A percentile compares a stretch with the other conserved stretches of the same genome.
Conservation (phyloP, 73 alveolate species). For the Paramecium octaurelia region DNA sequence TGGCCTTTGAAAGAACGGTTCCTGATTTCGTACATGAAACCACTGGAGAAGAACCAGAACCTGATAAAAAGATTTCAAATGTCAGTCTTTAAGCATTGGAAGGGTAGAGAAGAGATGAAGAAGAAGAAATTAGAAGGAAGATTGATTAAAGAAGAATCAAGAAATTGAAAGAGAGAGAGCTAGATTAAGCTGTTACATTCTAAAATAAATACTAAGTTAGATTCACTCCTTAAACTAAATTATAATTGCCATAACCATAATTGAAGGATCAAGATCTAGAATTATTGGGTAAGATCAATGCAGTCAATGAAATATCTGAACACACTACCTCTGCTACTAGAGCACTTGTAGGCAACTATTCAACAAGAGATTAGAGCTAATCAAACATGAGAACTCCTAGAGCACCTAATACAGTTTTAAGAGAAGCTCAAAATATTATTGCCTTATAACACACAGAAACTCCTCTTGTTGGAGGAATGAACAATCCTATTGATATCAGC, state of each 20-base stretch:
- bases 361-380: conserved; percentile 56
- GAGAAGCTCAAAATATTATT: conserved; percentile 79
- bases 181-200: conserved; percentile 88
- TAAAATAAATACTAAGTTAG: conserved; percentile 71
- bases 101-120: conserved; percentile 91
- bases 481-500: conserved; percentile 12
- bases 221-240: conserved; percentile 56
- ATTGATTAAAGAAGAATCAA: conserved; percentile 91
- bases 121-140: conserved; percentile 88
- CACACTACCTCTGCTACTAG: conserved; percentile 69
- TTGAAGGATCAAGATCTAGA: conserved; percentile 81
- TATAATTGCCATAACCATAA: conserved; percentile 80
- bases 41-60: conserved; percentile 74
- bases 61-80: conserved; percentile 72
- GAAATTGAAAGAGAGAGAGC: conserved; percentile 89
- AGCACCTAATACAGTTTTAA: conserved; percentile 70
- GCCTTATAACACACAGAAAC: conserved; percentile 76
- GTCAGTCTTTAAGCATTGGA: conserved; percentile 83
- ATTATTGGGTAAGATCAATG: conserved; percentile 56
- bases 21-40: conserved; percentile 87
- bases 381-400: conserved; percentile 76
- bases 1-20: conserved; percentile 91
- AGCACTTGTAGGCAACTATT: conserved; percentile 77
- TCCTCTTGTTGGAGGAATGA: conserved; percentile 84
- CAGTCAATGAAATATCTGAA: conserved; percentile 45